A percentile compares a stretch with the other conserved stretches of the same genome.
phyloP scores from a whole-genome alignment of 306 rosid genomes.

The Sechiopsis laciniata region DNA sequence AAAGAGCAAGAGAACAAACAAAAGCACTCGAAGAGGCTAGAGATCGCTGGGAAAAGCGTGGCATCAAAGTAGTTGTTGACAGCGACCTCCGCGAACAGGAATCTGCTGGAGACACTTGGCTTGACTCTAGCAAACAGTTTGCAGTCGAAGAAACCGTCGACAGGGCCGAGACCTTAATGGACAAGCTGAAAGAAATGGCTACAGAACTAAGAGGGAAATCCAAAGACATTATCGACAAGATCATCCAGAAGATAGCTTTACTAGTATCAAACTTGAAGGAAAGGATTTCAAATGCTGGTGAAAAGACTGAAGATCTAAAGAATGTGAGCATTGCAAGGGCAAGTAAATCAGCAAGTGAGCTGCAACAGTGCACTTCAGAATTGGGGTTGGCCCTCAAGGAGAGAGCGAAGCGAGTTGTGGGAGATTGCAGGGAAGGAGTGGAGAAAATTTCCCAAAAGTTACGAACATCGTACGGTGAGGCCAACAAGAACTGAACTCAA shows the following conservation, averaged over 20 bases:
- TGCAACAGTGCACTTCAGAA: constrained; percentile 58
- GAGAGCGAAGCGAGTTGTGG: constrained; percentile 68
- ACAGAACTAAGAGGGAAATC: constrained; percentile 56
- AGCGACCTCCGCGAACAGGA: constrained; percentile 79
- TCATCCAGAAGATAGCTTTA: constrained; percentile 47
- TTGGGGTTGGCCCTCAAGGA: constrained; percentile 51
- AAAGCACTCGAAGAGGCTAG: constrained; percentile 88
- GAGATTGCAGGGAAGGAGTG: constrained; percentile 87
- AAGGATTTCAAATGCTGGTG: constrained; percentile 47
- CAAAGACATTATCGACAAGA: constrained; percentile 44
- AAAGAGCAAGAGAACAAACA: constrained; percentile 85
- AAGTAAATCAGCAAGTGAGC: constrained; percentile 43
- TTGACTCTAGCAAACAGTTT: constrained; percentile 56
- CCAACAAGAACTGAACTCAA: no score
- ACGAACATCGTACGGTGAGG: constrained; percentile 37
- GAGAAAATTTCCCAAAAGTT: constrained; percentile 83
- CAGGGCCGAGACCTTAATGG: constrained; percentile 63
- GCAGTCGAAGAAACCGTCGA: constrained; percentile 56
- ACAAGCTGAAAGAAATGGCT: constrained; percentile 60
- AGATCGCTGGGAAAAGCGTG: constrained; percentile 88
- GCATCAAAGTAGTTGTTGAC: constrained; percentile 89
- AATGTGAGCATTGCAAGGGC: constrained; percentile 46
- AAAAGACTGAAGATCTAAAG: constrained; percentile 47
- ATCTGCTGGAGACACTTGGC: constrained; percentile 70
- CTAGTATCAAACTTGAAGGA: constrained; percentile 53